These are phyloP conservation scores for Scheffersomyces segobiensis DNA, from an alignment of 1,139 yeast genomes.

Conservation along the genomic window DNA sequence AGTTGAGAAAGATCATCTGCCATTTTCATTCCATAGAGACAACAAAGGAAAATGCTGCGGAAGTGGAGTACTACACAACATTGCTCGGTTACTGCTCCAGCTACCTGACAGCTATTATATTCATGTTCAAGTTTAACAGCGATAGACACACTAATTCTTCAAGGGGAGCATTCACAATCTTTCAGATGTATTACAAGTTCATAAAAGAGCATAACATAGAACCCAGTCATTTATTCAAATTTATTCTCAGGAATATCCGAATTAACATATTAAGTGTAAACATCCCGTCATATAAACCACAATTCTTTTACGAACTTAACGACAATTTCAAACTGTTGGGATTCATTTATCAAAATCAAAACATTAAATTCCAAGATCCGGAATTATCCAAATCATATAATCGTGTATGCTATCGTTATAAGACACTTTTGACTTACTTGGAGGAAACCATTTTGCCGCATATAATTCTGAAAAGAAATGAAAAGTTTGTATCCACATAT, in stretches of 20 bases:
- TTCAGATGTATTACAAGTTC: slow-evolving; percentile 1
- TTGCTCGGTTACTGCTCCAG: slow-evolving; percentile 18
- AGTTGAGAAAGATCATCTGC: neutral
- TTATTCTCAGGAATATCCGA: slow-evolving; percentile 13
- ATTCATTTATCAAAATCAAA: slow-evolving; percentile 12
- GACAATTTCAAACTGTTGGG: slow-evolving; percentile 19
- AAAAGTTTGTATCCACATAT: slow-evolving; percentile 18
- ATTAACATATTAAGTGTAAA: slow-evolving; percentile 21
- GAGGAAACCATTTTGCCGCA: slow-evolving; percentile 11
- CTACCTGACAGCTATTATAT: slow-evolving; percentile 16
- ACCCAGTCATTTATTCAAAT: slow-evolving; percentile 5
- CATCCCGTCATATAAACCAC: slow-evolving; percentile 29
- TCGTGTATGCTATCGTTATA: slow-evolving; percentile 12
- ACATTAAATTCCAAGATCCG: slow-evolving; percentile 3
- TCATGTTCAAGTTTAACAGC: slow-evolving; percentile 22
- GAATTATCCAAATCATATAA: slow-evolving; percentile 5
- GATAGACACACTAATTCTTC: slow-evolving; percentile 19
- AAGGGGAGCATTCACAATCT: slow-evolving; percentile 6
- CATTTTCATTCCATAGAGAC: neutral
- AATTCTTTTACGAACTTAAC: slow-evolving; percentile 23
- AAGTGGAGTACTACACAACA: neutral
- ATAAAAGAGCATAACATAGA: neutral
- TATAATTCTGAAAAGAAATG: slow-evolving; percentile 14
- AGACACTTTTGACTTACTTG: slow-evolving; percentile 13
- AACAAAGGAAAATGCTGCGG: neutral